Evolutionary conservation across 1,139 yeast species (phyloP).

Genomic region (Sugiyamaella japonica): DNA sequence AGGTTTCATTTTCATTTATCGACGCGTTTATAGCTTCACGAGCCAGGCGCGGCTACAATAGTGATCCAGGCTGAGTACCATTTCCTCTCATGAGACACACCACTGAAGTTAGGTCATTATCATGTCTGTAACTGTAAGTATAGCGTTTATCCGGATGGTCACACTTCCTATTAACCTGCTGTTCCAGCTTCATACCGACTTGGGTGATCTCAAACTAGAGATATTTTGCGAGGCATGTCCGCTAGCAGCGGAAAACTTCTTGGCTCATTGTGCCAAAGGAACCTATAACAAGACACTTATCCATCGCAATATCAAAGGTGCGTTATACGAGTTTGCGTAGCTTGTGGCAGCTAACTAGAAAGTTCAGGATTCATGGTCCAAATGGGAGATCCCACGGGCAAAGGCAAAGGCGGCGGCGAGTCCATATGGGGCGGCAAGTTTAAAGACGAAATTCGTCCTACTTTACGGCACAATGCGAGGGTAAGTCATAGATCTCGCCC

Average conservation of each 20-base stretch:
- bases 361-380: slow-evolving; percentile 46
- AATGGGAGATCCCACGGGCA: slow-evolving; percentile 53
- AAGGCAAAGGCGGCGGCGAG: slow-evolving; percentile 56
- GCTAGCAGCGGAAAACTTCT: slow-evolving; percentile 45
- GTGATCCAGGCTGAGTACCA: neutral
- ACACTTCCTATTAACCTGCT: neutral
- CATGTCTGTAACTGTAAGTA: slow-evolving; percentile 16
- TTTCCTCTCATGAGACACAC: no score
- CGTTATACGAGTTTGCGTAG: neutral
- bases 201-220: slow-evolving; percentile 46
- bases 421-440: slow-evolving; percentile 53
- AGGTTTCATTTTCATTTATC: no score
- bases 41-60: neutral
- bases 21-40: neutral
- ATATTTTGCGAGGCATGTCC: slow-evolving; percentile 46
- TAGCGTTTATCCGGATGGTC: neutral
- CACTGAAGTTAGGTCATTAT: no score
- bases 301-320: slow-evolving; percentile 46
- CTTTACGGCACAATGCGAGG: slow-evolving; percentile 45
- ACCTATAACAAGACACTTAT: slow-evolving; percentile 46
- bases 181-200: slow-evolving; percentile 40
- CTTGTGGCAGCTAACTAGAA: neutral
- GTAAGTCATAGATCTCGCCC: slow-evolving; percentile 42
- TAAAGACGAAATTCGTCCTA: slow-evolving; percentile 49
- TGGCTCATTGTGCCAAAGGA: slow-evolving; percentile 53